Evolutionary conservation across 805 yeast genomes (phyloP), one percentile per base, ranked within the genome.

Genomic region (Yamadazyma sp.): DNA sequence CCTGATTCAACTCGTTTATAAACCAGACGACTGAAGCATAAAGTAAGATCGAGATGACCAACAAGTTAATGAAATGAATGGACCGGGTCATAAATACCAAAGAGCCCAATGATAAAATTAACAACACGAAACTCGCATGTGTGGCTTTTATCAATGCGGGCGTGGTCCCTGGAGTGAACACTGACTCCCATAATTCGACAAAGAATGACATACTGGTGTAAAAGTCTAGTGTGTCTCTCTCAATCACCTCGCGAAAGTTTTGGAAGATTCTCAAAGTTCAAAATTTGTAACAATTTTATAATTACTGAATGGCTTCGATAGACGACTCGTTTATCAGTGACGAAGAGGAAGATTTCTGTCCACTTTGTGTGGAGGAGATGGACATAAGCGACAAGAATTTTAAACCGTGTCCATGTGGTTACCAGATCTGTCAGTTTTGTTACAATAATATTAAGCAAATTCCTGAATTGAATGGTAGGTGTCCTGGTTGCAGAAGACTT

Each of bases 371-470:
- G 55, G 99, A 93, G 64, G 97, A 93, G 59, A 82, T 93, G 89
- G 99, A 93, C 62, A 80, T 91, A 32, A 84, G 95, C 12, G 99
- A 93, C 64, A 88, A 85, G 56, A 87, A 89, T 67, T 93, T 93
- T 73, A 88, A 84, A 61, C 99, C 99, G n/a, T 93, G 99, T 70
- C 98, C 98, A 1, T 93, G 99, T 68, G 99, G 99, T 13, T 93
- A 93, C 56, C 97, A 95, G 60, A 86, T 93, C 41, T 93, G 99
- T 62, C 98, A 91, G 71, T 93, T 93, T 59, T 93, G 99, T 62
- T 93, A 91, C 72, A 93, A 93, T 67, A 91, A 90, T 60, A 93
- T 93, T 53, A 77, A 96, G 47, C 93, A 88, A 48, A 91, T 91
- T 52, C 97, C 97, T 1, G 96, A 93, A 59, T 69, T 91, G 46